Conservation (phyloP, 2,329 filamentous ascomycete genomes). For the Huntiella moniliformis region DNA sequence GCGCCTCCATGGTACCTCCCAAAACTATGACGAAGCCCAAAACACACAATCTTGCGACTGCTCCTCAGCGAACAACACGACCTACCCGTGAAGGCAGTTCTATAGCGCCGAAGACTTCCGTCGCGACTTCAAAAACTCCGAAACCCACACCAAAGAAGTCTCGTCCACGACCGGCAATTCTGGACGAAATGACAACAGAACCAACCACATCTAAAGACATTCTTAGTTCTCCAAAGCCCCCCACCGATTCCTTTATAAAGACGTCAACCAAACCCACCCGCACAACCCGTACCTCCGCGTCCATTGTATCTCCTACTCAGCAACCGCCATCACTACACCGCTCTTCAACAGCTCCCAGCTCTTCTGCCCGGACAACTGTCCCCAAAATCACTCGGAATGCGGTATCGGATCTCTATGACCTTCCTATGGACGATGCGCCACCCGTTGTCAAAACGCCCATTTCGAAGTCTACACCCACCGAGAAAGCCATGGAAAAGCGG, state of each 20-base stretch:
- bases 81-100: constrained; percentile 11
- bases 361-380: neutral
- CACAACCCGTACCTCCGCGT: too few relatives aligned
- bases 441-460: neutral
- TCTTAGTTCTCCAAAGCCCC: neutral
- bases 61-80: constrained; percentile 12
- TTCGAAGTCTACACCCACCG: neutral
- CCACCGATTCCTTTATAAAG: neutral
- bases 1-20: constrained; percentile 1
- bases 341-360: neutral
- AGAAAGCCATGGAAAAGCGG: neutral
- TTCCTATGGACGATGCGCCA: constrained; percentile 12
- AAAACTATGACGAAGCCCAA: constrained; percentile 6
- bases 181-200: neutral
- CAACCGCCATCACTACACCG: neutral
- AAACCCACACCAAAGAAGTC: constrained; percentile 6
- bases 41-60: neutral
- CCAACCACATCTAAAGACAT: neutral
- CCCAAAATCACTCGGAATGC: constrained; percentile 4
- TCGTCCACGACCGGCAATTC: constrained; percentile 5
- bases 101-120: constrained; percentile 2
- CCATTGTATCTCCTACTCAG: neutral
- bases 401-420: constrained; percentile 8
- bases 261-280: neutral
- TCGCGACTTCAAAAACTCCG: constrained; percentile 13